Conservation (phyloP, 2,329 filamentous ascomycete species). For the Colletotrichum spinosum region DNA sequence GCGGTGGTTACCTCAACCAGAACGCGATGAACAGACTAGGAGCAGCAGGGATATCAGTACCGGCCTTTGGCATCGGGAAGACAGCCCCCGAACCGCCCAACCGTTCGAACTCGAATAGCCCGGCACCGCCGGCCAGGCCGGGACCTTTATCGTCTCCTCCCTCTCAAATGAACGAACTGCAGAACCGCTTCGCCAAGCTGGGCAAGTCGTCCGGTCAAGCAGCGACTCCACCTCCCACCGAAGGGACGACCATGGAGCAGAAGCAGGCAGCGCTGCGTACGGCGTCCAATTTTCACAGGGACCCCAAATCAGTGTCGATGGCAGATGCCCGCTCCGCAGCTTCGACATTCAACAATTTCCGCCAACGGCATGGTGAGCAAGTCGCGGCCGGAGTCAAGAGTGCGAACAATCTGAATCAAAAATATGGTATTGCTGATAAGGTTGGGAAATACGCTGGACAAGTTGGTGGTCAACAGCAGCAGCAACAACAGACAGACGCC, state of each 20-base stretch:
- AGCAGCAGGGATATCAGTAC: constrained; percentile 81
- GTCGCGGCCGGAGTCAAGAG: constrained; percentile 69
- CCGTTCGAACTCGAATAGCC: constrained; percentile 45
- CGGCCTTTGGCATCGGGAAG: constrained; percentile 78
- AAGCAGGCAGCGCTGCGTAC: constrained; percentile 73
- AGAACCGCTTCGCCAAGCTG: constrained; percentile 73
- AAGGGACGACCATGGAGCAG: constrained; percentile 73
- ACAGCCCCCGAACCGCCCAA: constrained; percentile 37
- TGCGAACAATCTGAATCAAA: constrained; percentile 69
- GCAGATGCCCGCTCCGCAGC: constrained; percentile 69
- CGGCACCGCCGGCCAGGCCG: constrained; percentile 42
- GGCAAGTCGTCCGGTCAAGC: constrained; percentile 48
- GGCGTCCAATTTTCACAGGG: constrained; percentile 67
- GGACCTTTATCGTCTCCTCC: constrained; percentile 36
- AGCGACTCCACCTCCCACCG: constrained; percentile 46
- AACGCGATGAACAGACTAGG: constrained; percentile 75
- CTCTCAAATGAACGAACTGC: constrained; percentile 72
- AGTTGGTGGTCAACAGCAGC: constrained; percentile 38
- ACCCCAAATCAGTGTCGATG: constrained; percentile 71
- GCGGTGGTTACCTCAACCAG: constrained; percentile 56
- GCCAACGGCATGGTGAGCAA: constrained; percentile 76
- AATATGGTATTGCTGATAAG: constrained; percentile 65
- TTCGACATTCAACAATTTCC: constrained; percentile 75
- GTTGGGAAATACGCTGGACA: constrained; percentile 43
- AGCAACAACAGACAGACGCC: not conserved